These are phyloP conservation scores for Mucor racemosus DNA, from an alignment of 371 early-diverging fungal genomes.

Conservation along the genomic window DNA sequence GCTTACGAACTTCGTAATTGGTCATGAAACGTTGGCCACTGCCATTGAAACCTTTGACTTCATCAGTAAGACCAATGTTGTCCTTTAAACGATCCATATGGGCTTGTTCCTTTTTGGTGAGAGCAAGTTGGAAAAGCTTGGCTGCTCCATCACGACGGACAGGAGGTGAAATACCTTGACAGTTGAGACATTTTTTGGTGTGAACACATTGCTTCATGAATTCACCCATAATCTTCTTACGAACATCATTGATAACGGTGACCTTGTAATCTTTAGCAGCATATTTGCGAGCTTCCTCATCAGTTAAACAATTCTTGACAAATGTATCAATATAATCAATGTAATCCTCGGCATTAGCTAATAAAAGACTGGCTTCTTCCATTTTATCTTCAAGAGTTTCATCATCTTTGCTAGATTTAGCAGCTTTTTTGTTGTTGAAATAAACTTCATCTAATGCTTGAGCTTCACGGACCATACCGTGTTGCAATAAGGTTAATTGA, in stretches of 20 bases:
- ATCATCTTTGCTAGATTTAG: slow-evolving; percentile 44
- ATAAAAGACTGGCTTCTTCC: slow-evolving; percentile 57
- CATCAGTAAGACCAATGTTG: slow-evolving; percentile 28
- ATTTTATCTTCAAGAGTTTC: slow-evolving; percentile 50
- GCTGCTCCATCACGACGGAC: slow-evolving; percentile 85
- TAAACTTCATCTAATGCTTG: slow-evolving; percentile 71
- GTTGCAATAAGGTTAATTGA: slow-evolving; percentile 75
- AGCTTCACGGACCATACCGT: slow-evolving; percentile 84
- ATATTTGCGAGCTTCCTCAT: slow-evolving; percentile 35
- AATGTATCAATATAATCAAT: slow-evolving; percentile 56
- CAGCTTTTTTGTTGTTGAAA: slow-evolving; percentile 48
- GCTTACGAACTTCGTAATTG: slow-evolving; percentile 80
- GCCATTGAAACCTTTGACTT: slow-evolving; percentile 39
- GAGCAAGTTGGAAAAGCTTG: slow-evolving; percentile 86
- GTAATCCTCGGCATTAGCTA: slow-evolving; percentile 58
- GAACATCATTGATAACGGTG: slow-evolving; percentile 75
- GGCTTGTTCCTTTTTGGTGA: slow-evolving; percentile 72
- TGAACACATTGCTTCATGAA: slow-evolving; percentile 67
- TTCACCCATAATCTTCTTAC: slow-evolving; percentile 77
- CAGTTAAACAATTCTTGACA: slow-evolving; percentile 37
- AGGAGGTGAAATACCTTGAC: slow-evolving; percentile 79
- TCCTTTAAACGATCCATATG: slow-evolving; percentile 57
- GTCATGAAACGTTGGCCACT: slow-evolving; percentile 69
- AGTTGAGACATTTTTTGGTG: slow-evolving; percentile 77
- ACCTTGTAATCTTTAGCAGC: slow-evolving; percentile 66